Percentiles rank a stretch among this genome's conserved stretches.
Conservation (phyloP, 192 early-diverging fungal species). For the Coemansia pectinata region DNA sequence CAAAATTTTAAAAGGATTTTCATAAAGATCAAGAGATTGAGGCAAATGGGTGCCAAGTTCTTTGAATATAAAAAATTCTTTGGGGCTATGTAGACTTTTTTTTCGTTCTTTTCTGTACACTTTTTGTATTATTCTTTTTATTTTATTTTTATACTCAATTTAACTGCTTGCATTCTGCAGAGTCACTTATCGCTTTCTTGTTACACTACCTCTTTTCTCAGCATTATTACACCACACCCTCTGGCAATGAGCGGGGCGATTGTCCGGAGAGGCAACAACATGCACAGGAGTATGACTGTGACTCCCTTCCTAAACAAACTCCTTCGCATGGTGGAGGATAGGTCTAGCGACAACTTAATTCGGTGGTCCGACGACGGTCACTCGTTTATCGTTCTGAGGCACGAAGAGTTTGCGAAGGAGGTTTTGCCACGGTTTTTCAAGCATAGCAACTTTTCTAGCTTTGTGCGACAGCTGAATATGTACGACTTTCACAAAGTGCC, state of each 20-base stretch:
- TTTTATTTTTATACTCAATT: not conserved
- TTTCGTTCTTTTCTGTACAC: not conserved
- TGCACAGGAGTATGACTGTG: conserved; percentile 59
- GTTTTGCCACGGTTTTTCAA: conserved; percentile 90
- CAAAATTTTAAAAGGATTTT: no score
- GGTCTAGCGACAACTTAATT: conserved; percentile 79
- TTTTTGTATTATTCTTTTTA: not conserved
- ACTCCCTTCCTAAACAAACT: conserved; percentile 94
- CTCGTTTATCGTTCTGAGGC: conserved; percentile 78
- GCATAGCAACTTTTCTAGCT: conserved; percentile 88
- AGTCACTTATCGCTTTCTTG: not conserved
- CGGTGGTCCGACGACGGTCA: conserved; percentile 86
- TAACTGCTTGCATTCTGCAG: not conserved
- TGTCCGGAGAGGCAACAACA: conserved; percentile 31
- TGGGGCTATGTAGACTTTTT: not conserved
- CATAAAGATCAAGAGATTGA: no score
- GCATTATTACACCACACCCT: not conserved
- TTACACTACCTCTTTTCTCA: not conserved
- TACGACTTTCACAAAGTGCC: conserved; percentile 98
- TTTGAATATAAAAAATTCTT: not conserved
- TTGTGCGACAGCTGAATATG: conserved; percentile 93
- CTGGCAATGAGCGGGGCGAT: conserved; percentile 21
- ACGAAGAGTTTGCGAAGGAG: conserved; percentile 79
- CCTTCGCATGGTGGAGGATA: conserved; percentile 93
- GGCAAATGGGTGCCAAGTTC: not conserved